Conservation (phyloP, 1,284 basidiomycete species). For the Cutaneotrichosporon sp. region DNA sequence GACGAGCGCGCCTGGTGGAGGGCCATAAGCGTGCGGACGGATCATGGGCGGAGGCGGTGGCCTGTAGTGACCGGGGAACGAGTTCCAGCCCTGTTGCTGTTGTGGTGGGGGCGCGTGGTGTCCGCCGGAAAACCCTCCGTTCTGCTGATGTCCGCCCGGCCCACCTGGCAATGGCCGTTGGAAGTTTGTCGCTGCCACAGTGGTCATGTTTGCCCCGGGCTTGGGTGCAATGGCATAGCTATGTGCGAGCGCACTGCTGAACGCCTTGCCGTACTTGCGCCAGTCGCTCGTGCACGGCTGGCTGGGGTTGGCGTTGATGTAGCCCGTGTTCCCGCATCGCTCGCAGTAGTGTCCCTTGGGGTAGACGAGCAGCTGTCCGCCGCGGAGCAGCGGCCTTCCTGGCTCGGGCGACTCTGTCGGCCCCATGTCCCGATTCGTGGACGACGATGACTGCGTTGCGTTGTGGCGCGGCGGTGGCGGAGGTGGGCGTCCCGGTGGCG, state of each 20-base stretch:
- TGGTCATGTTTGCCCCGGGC: conserved; percentile 24
- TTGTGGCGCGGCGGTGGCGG: conserved; percentile 12
- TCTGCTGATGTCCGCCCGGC: background rate
- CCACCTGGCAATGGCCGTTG: conserved; percentile 34
- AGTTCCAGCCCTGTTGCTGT: background rate
- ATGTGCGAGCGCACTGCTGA: conserved; percentile 37
- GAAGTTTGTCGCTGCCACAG: conserved; percentile 33
- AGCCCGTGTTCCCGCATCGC: conserved; percentile 47
- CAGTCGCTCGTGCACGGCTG: conserved; percentile 39
- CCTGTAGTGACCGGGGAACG: background rate
- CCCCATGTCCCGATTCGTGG: conserved; percentile 6
- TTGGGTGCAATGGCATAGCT: conserved; percentile 29
- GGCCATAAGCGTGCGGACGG: conserved; percentile 5
- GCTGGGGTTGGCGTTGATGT: conserved; percentile 40
- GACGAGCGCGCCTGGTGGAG: conserved; percentile 33
- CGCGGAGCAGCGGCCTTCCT: conserved; percentile 39
- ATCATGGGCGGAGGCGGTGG: conserved; percentile 15
- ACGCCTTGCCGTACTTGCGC: conserved; percentile 44
- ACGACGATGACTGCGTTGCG: background rate
- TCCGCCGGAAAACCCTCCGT: background rate
- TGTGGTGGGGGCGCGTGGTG: background rate
- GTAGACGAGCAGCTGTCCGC: conserved; percentile 43
- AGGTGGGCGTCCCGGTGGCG: conserved; percentile 2
- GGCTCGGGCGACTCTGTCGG: conserved; percentile 42
- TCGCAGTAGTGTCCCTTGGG: conserved; percentile 36